These are phyloP conservation scores for Zasmidium citrigriseum DNA, from an alignment of 2,329 filamentous ascomycete species.

Conservation along the genomic window DNA sequence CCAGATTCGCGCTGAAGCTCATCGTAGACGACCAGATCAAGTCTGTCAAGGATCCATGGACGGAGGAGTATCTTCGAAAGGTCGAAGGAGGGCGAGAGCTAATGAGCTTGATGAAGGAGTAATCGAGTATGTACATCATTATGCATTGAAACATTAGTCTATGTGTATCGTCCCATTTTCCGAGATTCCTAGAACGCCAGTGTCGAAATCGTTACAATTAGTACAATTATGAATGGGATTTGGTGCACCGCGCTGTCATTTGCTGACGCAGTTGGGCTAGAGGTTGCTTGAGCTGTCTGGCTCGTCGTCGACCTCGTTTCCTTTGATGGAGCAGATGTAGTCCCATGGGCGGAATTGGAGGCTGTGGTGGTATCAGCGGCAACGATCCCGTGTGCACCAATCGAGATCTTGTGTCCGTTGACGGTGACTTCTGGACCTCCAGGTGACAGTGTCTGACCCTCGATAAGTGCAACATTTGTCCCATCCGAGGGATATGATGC, in stretches of 20 bases:
- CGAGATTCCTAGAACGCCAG: not conserved
- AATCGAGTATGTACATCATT: not conserved
- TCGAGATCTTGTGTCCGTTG: not conserved
- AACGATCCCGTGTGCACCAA: not conserved
- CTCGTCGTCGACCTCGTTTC: not conserved
- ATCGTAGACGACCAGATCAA: slow-evolving; percentile 4
- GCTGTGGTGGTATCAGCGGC: not conserved
- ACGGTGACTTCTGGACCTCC: not conserved
- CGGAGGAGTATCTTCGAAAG: slow-evolving; percentile 3
- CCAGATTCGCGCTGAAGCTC: slow-evolving; percentile 4
- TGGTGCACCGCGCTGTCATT: not conserved
- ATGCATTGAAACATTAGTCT: not conserved
- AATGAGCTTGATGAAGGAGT: not conserved
- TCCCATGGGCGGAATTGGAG: not conserved
- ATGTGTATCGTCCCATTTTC: not conserved
- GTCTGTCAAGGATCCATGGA: slow-evolving; percentile 8
- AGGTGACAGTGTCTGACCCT: not conserved
- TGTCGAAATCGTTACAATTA: not conserved
- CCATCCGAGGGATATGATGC: not conserved
- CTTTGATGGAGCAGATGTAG: not conserved
- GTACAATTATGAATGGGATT: not conserved
- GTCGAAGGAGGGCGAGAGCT: slow-evolving; percentile 4
- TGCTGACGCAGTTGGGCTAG: not conserved
- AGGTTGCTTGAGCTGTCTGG: not conserved
- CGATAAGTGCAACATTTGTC: not conserved